Evolutionary conservation across 2,329 filamentous ascomycete species (phyloP).

Genomic region (Dendryphion nanum): DNA sequence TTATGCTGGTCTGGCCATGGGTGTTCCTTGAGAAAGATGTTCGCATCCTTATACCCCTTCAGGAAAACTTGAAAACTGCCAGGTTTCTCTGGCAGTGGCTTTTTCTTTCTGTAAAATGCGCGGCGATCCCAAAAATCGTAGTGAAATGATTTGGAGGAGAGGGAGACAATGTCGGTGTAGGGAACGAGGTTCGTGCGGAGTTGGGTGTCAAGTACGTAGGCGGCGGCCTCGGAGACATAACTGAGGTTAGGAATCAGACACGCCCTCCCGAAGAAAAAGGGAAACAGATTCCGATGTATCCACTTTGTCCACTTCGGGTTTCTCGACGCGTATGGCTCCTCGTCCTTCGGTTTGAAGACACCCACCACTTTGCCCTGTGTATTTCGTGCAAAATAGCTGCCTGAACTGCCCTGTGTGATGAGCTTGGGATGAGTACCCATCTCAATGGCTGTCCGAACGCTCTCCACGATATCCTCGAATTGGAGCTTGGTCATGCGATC

Average conservation of each 20-base stretch:
- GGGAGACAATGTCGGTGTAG: slow-evolving; percentile 90
- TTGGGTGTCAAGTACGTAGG: slow-evolving; percentile 90
- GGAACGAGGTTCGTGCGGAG: slow-evolving; percentile 89
- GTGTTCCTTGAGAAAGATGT: slow-evolving; percentile 89
- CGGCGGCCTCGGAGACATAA: slow-evolving; percentile 96
- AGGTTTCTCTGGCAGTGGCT: slow-evolving; percentile 80
- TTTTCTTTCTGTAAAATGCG: slow-evolving; percentile 83
- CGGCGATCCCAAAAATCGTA: slow-evolving; percentile 97
- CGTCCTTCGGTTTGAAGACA: slow-evolving; percentile 98
- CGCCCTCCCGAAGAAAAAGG: slow-evolving; percentile 92
- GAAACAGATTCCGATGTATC: slow-evolving; percentile 97
- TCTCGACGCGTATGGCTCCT: slow-evolving; percentile 93
- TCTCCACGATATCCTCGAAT: slow-evolving; percentile 86
- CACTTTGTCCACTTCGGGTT: slow-evolving; percentile 99
- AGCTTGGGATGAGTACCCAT: slow-evolving; percentile 90
- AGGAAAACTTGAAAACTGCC: slow-evolving; percentile 98
- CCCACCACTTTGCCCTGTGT: slow-evolving; percentile 90
- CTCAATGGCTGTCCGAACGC: slow-evolving; percentile 85
- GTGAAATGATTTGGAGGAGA: slow-evolving; percentile 96
- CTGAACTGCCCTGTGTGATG: slow-evolving; percentile 95
- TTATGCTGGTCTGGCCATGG: slow-evolving; percentile 93
- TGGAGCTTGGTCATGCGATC: slow-evolving; percentile 73
- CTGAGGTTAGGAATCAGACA: slow-evolving; percentile 96
- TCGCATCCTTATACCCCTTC: slow-evolving; percentile 95
- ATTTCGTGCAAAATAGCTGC: slow-evolving; percentile 95